These are phyloP conservation scores for Fibroporia radiculosa DNA, from an alignment of 768 basidiomycete species.

Conservation along the genomic window DNA sequence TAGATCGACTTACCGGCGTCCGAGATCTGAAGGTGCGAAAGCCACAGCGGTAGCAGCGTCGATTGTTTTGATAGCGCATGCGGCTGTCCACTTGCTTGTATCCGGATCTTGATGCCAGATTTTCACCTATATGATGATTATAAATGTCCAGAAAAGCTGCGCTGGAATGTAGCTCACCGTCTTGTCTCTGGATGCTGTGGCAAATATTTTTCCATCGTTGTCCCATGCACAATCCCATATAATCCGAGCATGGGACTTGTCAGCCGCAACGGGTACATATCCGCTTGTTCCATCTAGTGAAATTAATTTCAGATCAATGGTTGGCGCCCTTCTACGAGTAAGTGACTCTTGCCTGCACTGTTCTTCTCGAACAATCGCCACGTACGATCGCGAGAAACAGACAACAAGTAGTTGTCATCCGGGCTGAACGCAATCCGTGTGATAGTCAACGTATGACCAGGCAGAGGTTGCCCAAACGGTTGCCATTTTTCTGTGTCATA, in stretches of 20 bases:
- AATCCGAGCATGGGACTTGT: slow-evolving; percentile 87
- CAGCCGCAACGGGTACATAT: slow-evolving; percentile 53
- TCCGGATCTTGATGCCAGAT: slow-evolving; percentile 53
- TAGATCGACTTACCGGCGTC: slow-evolving; percentile 1
- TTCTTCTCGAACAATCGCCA: slow-evolving; percentile 72
- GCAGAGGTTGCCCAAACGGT: slow-evolving; percentile 60
- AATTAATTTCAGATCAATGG: neutral
- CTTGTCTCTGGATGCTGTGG: slow-evolving; percentile 93
- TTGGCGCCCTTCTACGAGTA: neutral
- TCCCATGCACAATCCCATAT: slow-evolving; percentile 96
- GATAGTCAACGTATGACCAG: slow-evolving; percentile 84
- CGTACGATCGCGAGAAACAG: slow-evolving; percentile 86
- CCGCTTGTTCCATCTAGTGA: slow-evolving; percentile 25
- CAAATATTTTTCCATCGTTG: slow-evolving; percentile 68
- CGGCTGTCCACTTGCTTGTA: slow-evolving; percentile 41
- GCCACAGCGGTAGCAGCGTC: slow-evolving; percentile 83
- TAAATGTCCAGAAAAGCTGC: too few relatives aligned
- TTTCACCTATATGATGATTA: slow-evolving; percentile 56
- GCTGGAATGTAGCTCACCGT: slow-evolving; percentile 39
- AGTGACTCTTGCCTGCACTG: slow-evolving; percentile 6
- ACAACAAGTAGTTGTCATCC: slow-evolving; percentile 69
- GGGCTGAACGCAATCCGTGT: slow-evolving; percentile 88
- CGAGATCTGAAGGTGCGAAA: slow-evolving; percentile 34
- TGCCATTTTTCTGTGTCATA: slow-evolving; percentile 70
- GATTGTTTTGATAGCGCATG: slow-evolving; percentile 55